Base-by-base conservation (phyloP, 768 basidiomycete species). In the Punctularia strigosozonata region DNA sequence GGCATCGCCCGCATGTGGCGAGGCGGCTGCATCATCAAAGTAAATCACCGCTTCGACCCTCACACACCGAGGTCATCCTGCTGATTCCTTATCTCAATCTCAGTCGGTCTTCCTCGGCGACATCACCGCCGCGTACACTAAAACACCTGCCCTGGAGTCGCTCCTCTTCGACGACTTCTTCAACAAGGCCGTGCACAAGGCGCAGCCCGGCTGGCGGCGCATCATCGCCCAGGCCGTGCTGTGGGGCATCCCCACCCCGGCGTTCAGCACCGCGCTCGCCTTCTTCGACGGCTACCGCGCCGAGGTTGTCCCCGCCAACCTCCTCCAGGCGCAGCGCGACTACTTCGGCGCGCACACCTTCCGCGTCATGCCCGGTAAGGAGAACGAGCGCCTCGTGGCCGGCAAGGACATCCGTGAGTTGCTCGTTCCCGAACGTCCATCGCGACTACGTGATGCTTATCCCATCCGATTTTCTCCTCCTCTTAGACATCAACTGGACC, bases 301-400 rank as follows among this genome's bases (percentile, higher is more conserved):
- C 55, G 94, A 91, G 50, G 69, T 88, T 44, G 73, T 97, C 38
- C 89, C 94, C 30, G 92, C 94, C 36, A 94, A 90, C 68, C 69
- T 99, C 46, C 63, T 98, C 50, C 94, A 99, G 66, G 94, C 74
- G 38, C 92, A 84, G 80, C 89, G 94, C 59, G 94, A 99, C 57
- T 99, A 92, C 76, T 99, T 99, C 60, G 94, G 95, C 62, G 88
- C 92, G 31, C 94, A 97, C 70, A 97, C 94, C 40, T 98, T 95
- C 88, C 75, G 79, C 39, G 90, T 97, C 42, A 68, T 89, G 25
- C 81, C 90, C 40, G 90, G 92, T 39, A 84, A 85, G 65, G 91
- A 90, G 64, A 94, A 87, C 61, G 70, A 69, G 36, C 78, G 65
- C 55, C 79, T 94, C 64, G 75, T 77, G 64, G 52, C 73, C 42